phyloP scores from a whole-genome alignment of 768 basidiomycete species.

The Tylopilus rubrobrunneus region DNA sequence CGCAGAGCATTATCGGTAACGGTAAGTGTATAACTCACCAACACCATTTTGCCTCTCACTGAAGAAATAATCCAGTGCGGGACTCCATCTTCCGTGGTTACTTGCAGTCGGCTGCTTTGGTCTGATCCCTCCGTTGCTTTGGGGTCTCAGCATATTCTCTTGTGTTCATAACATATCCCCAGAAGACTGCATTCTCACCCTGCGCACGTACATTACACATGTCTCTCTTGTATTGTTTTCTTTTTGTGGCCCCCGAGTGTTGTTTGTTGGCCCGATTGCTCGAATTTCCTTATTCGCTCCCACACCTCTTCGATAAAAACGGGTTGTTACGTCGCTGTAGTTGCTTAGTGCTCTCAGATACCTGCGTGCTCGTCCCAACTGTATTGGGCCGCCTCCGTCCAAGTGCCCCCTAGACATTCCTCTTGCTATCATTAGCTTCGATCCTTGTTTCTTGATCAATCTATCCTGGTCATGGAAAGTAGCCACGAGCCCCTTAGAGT shows the following conservation, averaged over 20 bases:
- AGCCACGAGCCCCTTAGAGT: constrained; percentile 38
- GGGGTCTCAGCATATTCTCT: not conserved
- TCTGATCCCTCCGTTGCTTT: constrained; percentile 35
- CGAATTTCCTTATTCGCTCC: constrained; percentile 1
- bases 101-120: constrained; percentile 66
- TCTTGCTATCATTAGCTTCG: not conserved
- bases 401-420: constrained; percentile 5
- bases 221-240: constrained; percentile 1
- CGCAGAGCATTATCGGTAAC: constrained; percentile 78
- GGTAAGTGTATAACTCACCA: constrained; percentile 40
- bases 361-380: not conserved
- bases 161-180: constrained; percentile 7
- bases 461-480: constrained; percentile 13
- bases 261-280: constrained; percentile 4
- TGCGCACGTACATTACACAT: constrained; percentile 4
- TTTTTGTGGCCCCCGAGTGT: not conserved
- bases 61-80: constrained; percentile 42
- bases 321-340: constrained; percentile 2
- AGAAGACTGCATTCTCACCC: not conserved
- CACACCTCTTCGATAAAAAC: not conserved
- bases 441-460: not conserved
- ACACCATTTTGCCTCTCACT: constrained; percentile 1
- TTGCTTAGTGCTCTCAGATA: not conserved
- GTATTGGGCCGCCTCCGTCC: constrained; percentile 21
- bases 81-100: constrained; percentile 77